These are phyloP conservation scores for Detonula confervacea DNA, from an alignment of 352 stramenopile genomes.

Conservation along the genomic window DNA sequence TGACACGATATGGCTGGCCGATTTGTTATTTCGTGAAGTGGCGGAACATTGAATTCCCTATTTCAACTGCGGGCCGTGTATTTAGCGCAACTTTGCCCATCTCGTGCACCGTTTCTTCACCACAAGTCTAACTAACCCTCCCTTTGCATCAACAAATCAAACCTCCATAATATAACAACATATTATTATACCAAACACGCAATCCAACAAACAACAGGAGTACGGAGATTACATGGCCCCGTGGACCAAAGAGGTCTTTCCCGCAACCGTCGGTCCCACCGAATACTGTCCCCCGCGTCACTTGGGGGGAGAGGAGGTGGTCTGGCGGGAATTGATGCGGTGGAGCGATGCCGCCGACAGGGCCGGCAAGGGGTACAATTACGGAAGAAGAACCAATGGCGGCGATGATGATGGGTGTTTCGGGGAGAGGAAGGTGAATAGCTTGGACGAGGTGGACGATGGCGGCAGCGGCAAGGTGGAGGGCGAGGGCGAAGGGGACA, in stretches of 20 bases:
- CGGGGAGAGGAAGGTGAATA: conserved; percentile 18
- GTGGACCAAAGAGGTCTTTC: conserved; percentile 29
- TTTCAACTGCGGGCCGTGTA: too few relatives aligned
- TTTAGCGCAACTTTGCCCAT: too few relatives aligned
- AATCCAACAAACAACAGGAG: conserved; percentile 24
- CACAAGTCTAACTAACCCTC: not conserved
- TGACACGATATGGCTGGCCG: too few relatives aligned
- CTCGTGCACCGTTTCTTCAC: too few relatives aligned
- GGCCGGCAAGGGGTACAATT: too few relatives aligned
- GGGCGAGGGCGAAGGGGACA: not conserved
- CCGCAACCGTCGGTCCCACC: conserved; percentile 1
- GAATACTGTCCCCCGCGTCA: conserved; percentile 56
- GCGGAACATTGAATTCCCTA: too few relatives aligned
- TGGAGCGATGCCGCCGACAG: not conserved
- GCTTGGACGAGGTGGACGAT: conserved; percentile 5
- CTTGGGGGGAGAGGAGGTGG: conserved; percentile 29
- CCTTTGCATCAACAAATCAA: too few relatives aligned
- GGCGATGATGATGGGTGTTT: too few relatives aligned
- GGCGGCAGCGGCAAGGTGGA: not conserved
- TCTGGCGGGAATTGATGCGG: conserved; percentile 34
- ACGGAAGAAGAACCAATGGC: too few relatives aligned
- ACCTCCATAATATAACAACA: too few relatives aligned
- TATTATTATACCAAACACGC: too few relatives aligned
- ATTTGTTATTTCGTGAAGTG: too few relatives aligned
- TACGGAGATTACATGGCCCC: conserved; percentile 54